phyloP scores from a whole-genome alignment of 2,329 filamentous ascomycete genomes.

The Hysterium pulicare region DNA sequence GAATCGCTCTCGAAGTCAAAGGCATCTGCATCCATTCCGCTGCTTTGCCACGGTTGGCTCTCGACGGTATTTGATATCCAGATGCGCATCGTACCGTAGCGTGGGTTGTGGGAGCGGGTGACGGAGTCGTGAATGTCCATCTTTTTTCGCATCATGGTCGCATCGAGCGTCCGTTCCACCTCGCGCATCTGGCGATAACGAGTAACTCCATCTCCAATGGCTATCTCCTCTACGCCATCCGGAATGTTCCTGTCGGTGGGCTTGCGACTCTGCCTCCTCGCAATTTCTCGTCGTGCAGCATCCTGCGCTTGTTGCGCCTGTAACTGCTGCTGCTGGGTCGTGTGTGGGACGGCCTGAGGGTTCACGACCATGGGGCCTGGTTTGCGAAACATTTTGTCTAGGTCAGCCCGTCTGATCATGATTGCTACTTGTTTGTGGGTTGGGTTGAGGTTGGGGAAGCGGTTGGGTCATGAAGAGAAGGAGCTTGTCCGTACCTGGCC shows the following conservation, averaged over 20 bases:
- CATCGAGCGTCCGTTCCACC: constrained; percentile 82
- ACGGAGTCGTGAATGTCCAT: constrained; percentile 84
- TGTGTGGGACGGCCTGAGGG: constrained; percentile 20
- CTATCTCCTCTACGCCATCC: constrained; percentile 75
- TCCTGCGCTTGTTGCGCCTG: constrained; percentile 48
- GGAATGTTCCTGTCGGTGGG: constrained; percentile 95
- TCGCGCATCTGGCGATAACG: constrained; percentile 83
- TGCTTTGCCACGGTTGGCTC: constrained; percentile 88
- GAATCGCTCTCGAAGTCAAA: constrained; percentile 78
- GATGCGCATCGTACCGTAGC: constrained; percentile 80
- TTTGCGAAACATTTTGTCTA: constrained; percentile 44
- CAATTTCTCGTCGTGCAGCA: constrained; percentile 57
- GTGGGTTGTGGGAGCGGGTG: constrained; percentile 70
- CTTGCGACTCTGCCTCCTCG: constrained; percentile 78
- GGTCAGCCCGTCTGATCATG: constrained; percentile 49
- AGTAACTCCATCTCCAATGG: constrained; percentile 76
- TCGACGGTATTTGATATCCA: constrained; percentile 96
- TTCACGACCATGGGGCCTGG: constrained; percentile 43
- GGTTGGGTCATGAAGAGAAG: constrained; percentile 13
- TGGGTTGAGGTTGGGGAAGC: constrained; percentile 8
- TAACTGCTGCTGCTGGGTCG: constrained; percentile 49
- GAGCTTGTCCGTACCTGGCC: constrained; percentile 39
- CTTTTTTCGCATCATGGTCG: constrained; percentile 89
- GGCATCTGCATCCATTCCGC: constrained; percentile 64
- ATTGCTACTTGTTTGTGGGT: constrained; percentile 1